Base-by-base conservation (phyloP, 1,284 basidiomycete genomes). In the Tilletia horrida region DNA sequence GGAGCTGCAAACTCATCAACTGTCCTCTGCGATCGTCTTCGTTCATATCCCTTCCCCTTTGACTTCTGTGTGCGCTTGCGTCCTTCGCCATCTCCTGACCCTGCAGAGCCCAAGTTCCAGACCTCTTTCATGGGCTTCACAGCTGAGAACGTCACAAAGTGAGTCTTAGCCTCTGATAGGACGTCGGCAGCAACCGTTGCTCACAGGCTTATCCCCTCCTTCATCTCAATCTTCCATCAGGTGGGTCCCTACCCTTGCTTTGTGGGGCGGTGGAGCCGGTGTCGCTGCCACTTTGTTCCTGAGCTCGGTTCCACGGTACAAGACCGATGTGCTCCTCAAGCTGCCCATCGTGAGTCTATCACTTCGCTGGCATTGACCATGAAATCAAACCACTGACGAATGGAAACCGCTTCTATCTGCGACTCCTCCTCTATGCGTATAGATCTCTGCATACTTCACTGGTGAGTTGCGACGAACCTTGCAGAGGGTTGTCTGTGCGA, bases 191-290 rank as follows among this genome's bases (percentile, higher is more conserved):
- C 63, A 14, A 16, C 11, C 8, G 29, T 11, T 55, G 27, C n/a
- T 29, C 35, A 27, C 47, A 18, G 59, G 21, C n/a, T 64, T 43
- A 35, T 29, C 21, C 29, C 45, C 27, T 29, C n/a, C n/a, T n/a
- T n/a, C n/a, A n/a, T n/a, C n/a, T n/a, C 35, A 40, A 40, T 11
- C 40, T 61, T 62, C 25, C n/a, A 3, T 68, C 16, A 77, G 77
- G 69, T 79, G 76, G 76, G 69, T 67, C 3, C 76, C 76, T 18
- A 62, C 74, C 16, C 70, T 77, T 55, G 77, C 76, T 16, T 45
- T 79, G 57, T 79, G 77, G 77, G 77, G 77, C 7, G 77, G 68
- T 61, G 77, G 70, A 21, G 76, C 67, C 29, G 77, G 69, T 16
- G 75, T 71, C 29, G 77, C 71, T 29, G 77, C 75, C 9, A 70